These are phyloP conservation scores for Pichia sp. DNA, from an alignment of 1,139 yeast genomes.

Conservation along the genomic window DNA sequence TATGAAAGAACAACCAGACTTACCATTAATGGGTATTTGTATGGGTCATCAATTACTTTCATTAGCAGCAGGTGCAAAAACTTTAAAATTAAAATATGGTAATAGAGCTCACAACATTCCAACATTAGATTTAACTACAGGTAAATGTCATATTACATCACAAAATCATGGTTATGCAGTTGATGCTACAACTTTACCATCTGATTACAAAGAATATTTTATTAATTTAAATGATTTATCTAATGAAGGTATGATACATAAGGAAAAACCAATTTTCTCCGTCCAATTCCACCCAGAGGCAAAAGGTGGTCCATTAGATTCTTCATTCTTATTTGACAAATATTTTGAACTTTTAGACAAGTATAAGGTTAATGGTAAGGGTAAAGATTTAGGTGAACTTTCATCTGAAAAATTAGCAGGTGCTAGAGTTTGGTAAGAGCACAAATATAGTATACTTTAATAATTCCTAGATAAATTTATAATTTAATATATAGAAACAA, in stretches of 20 bases:
- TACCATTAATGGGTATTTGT: constrained; percentile 96
- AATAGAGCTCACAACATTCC: constrained; percentile 99
- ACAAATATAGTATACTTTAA: too few species aligned
- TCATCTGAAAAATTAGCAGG: constrained; percentile 77
- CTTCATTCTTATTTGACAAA: constrained; percentile 83
- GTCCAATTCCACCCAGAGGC: constrained; percentile 99
- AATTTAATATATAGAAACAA: too few species aligned
- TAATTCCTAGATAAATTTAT: too few species aligned
- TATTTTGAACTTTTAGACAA: constrained; percentile 65
- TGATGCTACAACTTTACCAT: constrained; percentile 67
- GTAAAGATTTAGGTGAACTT: constrained; percentile 43
- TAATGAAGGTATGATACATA: constrained; percentile 95
- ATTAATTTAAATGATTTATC: constrained; percentile 91
- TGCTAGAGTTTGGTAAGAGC: constrained; percentile 55
- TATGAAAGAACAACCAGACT: constrained; percentile 52
- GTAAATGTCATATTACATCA: constrained; percentile 93
- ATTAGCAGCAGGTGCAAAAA: constrained; percentile 88
- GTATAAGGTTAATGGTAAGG: constrained; percentile 41
- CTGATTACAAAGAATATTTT: constrained; percentile 80
- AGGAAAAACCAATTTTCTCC: constrained; percentile 79
- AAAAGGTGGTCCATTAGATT: constrained; percentile 96
- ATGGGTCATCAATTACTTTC: constrained; percentile 95
- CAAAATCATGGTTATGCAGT: constrained; percentile 99
- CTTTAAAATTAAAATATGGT: constrained; percentile 90
- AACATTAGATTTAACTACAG: constrained; percentile 81